Percentiles rank a stretch among this genome's conserved stretches.
phyloP scores from a whole-genome alignment of 257 asterid species.

The Solanum verrucosum region DNA sequence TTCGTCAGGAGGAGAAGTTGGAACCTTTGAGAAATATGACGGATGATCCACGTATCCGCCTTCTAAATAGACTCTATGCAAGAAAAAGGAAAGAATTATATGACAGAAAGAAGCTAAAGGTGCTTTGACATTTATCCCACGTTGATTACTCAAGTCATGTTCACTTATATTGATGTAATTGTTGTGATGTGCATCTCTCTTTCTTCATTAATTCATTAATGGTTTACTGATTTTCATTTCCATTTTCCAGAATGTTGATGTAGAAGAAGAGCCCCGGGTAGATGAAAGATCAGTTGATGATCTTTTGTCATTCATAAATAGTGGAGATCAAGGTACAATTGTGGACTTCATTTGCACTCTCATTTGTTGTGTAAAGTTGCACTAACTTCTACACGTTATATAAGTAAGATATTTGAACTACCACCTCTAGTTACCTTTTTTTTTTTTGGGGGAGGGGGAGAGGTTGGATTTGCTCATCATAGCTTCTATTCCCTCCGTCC shows the following conservation, averaged over 20 bases:
- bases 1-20: conserved; percentile 37
- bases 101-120: conserved; percentile 30
- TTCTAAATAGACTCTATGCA: conserved; percentile 35
- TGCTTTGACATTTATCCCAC: not conserved
- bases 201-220: not conserved
- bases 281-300: conserved; percentile 44
- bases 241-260: conserved; percentile 24
- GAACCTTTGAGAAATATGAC: conserved; percentile 39
- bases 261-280: conserved; percentile 29
- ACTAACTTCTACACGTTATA: not conserved
- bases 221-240: not conserved
- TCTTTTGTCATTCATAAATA: conserved; percentile 36
- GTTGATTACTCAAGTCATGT: not conserved
- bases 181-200: not conserved
- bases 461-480: too few relatives aligned
- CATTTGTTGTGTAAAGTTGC: not conserved
- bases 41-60: conserved; percentile 41
- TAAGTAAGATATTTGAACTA: not conserved
- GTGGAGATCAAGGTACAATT: conserved; percentile 33
- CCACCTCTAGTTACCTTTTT: too few relatives aligned
- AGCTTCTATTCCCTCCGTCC: too few relatives aligned
- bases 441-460: too few relatives aligned
- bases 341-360: not conserved
- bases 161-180: not conserved
- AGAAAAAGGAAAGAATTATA: conserved; percentile 35